Evolutionary conservation across 2,329 filamentous ascomycete species (phyloP), one percentile per base, ranked within the genome.

Genomic region (Aspergillus tubingensis): DNA sequence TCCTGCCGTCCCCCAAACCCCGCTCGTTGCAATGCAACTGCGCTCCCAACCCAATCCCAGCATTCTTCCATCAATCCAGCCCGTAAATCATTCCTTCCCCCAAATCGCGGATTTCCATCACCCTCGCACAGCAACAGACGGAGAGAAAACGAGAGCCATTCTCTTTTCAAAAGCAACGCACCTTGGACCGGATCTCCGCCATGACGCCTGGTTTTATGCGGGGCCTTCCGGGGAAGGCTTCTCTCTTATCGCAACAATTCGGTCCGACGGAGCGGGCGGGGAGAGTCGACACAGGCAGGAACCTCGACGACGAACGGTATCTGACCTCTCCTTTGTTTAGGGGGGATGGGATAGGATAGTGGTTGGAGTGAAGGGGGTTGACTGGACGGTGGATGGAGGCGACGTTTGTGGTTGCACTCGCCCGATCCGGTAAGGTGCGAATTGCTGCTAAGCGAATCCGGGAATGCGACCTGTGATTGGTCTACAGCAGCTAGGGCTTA

Each of bases 171-270:
- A 21, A 47, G 23, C 52, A 55, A 68, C 79, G 70, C 76, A 82
- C 80, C 80, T 82, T 81, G 70, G 79, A 81, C 77, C 80, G 80
- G 75, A 82, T 78, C 78, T 82, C 80, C 71, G 76, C 69, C 80
- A 82, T 82, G 78, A 80, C 78, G 79, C 74, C 79, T 77, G 75
- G 73, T 72, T 72, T 72, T 77, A 72, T 70, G 70, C 72, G 74
- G 75, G 73, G 78, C 80, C 80, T 82, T 81, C 80, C 79, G 74
- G 70, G 75, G 79, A 81, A 81, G 80, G 79, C 77, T 30, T 74
- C 74, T 74, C 74, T 74, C 72, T 76, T 78, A 79, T 79, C 76
- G 76, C 78, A 73, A 71, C 78, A 80, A 78, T 77, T 78, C 75
- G 76, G 68, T 65, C 58, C 60, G 71, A 65, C 58, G 68, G 64